Conservation (phyloP, 1,284 basidiomycete genomes). For the Trichosporon inkin region DNA sequence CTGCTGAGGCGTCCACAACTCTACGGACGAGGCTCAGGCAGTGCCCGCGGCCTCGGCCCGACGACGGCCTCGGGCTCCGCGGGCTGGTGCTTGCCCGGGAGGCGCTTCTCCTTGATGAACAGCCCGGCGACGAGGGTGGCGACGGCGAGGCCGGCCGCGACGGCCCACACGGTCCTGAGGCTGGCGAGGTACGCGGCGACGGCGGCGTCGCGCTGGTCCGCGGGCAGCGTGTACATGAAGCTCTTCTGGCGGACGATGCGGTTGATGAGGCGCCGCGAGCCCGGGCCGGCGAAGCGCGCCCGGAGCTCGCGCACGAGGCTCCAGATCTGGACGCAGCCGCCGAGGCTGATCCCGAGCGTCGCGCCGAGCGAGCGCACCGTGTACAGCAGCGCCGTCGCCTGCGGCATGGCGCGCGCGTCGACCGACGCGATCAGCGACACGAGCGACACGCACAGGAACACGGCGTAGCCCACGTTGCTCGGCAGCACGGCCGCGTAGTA, state of each 20-base stretch:
- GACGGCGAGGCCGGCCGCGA: slow-evolving; percentile 28
- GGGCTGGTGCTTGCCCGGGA: slow-evolving; percentile 24
- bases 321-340: slow-evolving; percentile 45
- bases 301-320: slow-evolving; percentile 29
- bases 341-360: slow-evolving; percentile 45
- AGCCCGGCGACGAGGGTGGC: slow-evolving; percentile 32
- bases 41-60: too few relatives aligned
- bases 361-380: slow-evolving; percentile 46
- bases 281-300: slow-evolving; percentile 20
- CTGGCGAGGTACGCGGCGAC: slow-evolving; percentile 43
- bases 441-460: slow-evolving; percentile 43
- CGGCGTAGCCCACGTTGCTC: slow-evolving; percentile 45
- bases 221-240: slow-evolving; percentile 36
- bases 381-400: slow-evolving; percentile 49
- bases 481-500: slow-evolving; percentile 47
- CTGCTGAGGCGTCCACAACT: too few relatives aligned
- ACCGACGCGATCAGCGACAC: slow-evolving; percentile 46
- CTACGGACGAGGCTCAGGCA: too few relatives aligned
- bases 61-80: too few relatives aligned
- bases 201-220: slow-evolving; percentile 26
- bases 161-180: slow-evolving; percentile 32
- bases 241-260: slow-evolving; percentile 48
- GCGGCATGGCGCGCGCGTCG: slow-evolving; percentile 46
- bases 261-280: slow-evolving; percentile 27
- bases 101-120: slow-evolving; percentile 18